These are phyloP conservation scores for Hypoxylon fragiforme DNA, from an alignment of 495 filamentous ascomycete species.

Conservation along the genomic window DNA sequence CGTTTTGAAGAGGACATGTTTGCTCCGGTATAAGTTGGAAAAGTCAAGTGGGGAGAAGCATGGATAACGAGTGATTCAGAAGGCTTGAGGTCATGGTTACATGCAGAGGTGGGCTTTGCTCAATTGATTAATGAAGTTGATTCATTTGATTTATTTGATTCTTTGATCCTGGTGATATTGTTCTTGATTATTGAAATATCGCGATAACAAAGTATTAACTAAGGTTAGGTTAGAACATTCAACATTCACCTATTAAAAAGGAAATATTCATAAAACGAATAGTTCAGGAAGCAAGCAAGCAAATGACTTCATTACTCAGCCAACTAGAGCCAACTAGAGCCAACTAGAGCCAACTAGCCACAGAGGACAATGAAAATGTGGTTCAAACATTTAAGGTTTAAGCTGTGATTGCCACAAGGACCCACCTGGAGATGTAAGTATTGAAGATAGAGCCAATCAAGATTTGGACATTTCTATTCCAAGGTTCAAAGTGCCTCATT, in stretches of 20 bases:
- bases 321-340: no score
- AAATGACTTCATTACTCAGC: conserved; percentile 31
- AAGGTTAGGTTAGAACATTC: no score
- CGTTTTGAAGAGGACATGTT: conserved; percentile 51
- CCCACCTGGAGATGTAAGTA: conserved; percentile 2
- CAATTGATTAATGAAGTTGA: not conserved
- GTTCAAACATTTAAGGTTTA: conserved; percentile 15
- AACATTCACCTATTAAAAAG: not conserved
- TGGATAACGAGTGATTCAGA: conserved; percentile 1
- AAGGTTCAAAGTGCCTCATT: conserved; percentile 40
- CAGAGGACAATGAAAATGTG: no score
- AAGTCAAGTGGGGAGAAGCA: not conserved
- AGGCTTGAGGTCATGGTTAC: conserved; percentile 11
- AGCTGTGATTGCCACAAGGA: no score
- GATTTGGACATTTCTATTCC: conserved; percentile 34
- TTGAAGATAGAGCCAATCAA: conserved; percentile 25
- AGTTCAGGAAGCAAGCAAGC: not conserved
- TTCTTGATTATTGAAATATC: no score
- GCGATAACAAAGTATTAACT: no score
- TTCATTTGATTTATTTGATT: not conserved
- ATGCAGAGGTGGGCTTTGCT: not conserved
- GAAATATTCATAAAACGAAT: conserved; percentile 1
- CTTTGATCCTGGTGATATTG: no score
- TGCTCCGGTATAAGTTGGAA: not conserved
- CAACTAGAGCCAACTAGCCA: no score